Evolutionary conservation across 495 filamentous ascomycete genomes (phyloP), one percentile per base, ranked within the genome.

Genomic region (Aspergillus incahuasiensis): DNA sequence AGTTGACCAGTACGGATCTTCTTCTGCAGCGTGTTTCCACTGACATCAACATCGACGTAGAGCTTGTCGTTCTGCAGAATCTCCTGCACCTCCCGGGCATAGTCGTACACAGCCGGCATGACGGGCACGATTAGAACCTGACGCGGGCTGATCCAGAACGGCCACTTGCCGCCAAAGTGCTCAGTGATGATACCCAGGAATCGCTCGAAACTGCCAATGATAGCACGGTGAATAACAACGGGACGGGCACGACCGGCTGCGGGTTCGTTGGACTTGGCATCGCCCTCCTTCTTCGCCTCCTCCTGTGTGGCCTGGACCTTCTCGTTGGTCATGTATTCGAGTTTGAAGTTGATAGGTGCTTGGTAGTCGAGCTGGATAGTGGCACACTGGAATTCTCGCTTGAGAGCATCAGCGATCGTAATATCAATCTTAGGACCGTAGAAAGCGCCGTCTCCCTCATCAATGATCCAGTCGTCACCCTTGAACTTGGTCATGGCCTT

Each of bases 291-390:
- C 58, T 72, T 65, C 5, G 68, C 53, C 16, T 68, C 66, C 52
- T 76, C 66, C 19, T 64, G 68, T 1, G 69, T 61, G 30, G 69
- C 64, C 53, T 75, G 74, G 45, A 67, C 54, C 63, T 80, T 81
- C 57, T 91, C 87, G 24, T 82, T 79, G 7, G 86, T 89, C 73
- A 88, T 84, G 62, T 91, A 96, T 70, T 95, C 82, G 47, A 96
- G 76, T 62, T 86, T 83, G 69, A 95, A 95, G 64, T 82, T 87
- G 61, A 89, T 75, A 0, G 92, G 91, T 6, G 92, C 88, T 67
- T 95, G 90, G 73, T 97, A 97, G 64, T 98, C 94, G 24, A 98
- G 83, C 68, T 98, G 94, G 59, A 98, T 97, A 9, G 95, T 97
- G 50, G 94, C 94, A 63, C 94, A 97, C 72, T 97, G 89, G 73